Percentiles rank a stretch among this genome's conserved stretches.
phyloP scores from a whole-genome alignment of 805 yeast species.

The Ogataea saltuana region DNA sequence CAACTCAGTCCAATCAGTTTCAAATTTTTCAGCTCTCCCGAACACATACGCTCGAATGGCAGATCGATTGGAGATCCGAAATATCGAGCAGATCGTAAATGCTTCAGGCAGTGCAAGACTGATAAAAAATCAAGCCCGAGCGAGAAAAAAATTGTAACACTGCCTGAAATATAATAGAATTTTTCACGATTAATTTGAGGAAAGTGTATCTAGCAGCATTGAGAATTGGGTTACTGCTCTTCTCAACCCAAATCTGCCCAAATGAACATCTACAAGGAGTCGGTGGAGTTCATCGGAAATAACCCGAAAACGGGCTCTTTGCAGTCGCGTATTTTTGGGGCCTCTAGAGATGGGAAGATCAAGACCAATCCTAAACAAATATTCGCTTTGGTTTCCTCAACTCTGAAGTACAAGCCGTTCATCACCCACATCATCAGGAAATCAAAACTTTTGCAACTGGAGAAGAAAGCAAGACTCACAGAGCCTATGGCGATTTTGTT shows the following conservation, averaged over 20 bases:
- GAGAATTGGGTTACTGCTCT: too few relatives aligned
- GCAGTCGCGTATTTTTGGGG: conserved; percentile 52
- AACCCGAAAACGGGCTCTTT: conserved; percentile 53
- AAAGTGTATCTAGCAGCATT: too few relatives aligned
- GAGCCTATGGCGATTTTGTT: conserved; percentile 60
- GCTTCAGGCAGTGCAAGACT: background rate
- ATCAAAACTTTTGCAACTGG: conserved; percentile 61
- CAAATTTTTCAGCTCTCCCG: conserved; percentile 7
- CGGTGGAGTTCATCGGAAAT: conserved; percentile 41
- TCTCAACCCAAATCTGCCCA: background rate
- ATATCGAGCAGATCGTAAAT: background rate
- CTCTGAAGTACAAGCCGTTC: conserved; percentile 69
- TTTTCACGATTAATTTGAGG: too few relatives aligned
- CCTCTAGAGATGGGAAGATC: conserved; percentile 47
- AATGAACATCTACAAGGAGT: conserved; percentile 44
- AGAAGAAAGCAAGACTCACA: conserved; percentile 47
- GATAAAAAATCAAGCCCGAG: background rate
- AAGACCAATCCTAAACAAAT: conserved; percentile 79
- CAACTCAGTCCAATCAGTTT: conserved; percentile 3
- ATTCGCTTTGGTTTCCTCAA: conserved; percentile 78
- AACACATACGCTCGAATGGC: background rate
- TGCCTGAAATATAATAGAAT: too few relatives aligned
- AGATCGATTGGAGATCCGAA: background rate
- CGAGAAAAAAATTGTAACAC: too few relatives aligned
- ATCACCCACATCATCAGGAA: conserved; percentile 63